Base-by-base conservation (phyloP, 495 filamentous ascomycete species). In the Neurospora sp. region DNA sequence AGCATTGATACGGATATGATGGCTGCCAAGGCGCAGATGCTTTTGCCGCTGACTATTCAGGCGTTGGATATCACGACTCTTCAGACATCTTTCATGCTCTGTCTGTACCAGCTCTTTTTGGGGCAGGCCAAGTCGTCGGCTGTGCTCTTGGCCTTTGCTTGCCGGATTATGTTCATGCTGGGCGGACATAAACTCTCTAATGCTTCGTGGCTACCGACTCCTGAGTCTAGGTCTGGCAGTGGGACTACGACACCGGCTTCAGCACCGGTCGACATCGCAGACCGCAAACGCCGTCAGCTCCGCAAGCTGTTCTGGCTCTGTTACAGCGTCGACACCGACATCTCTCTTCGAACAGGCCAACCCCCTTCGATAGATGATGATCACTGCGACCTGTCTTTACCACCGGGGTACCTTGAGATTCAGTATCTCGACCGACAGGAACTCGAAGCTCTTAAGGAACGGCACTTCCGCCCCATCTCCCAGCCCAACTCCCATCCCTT, bases 291-390 rank as follows among this genome's bases (percentile, higher is more conserved):
- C 27, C 74, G 73, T 5, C 84, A 85, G 16, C 75, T 88, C 1
- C 85, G 87, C 0, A 83, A 83, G 66, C 72, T 89, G 0, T 89
- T 89, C 75, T 89, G 86, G 87, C 77, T 88, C 4, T 84, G 84
- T 78, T 89, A 87, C 69, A 82, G 79, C 2, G 71, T 86, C 39
- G 87, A 89, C 70, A 87, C 87, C 74, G 86, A 88, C 66, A 75
- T 88, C 12, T 78, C 83, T 0, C 77, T 88, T 8, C 83, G 86
- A 39, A 87, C 83, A 0, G 87, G 86, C 7, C 85, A 86, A 74
- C 86, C 86, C 9, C 85, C 86, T n/a, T 76, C 79, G 3, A 84
- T 88, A 44, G 77, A 79, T 14, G 85, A 89, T 70, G 85, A 88
- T 31, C 84, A 87, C 72, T 89, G 87, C 75, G 86, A 88, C 75